Evolutionary conservation across 495 filamentous ascomycete genomes (phyloP), one percentile per base, ranked within the genome.

Genomic region (Podospora pseudopauciseta): DNA sequence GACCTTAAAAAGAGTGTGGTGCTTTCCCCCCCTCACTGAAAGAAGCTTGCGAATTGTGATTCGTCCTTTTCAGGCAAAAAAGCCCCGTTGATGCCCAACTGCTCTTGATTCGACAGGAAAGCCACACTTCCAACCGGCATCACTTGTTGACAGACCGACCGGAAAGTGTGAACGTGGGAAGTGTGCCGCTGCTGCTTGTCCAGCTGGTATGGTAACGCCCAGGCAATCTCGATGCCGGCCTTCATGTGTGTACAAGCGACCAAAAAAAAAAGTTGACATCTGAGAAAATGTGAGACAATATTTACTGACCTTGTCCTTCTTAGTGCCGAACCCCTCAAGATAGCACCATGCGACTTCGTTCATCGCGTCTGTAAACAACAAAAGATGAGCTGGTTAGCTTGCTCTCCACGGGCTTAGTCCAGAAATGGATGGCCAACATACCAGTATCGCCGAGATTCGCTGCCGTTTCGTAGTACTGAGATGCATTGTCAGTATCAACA

Each of bases 291-390:
- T 58, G 55, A 58, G 55, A 28, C 32, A 32, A 59, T 26, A 55
- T 32, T 55, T 20, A 89, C 92, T 76, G 81, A 97, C 95, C 91
- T 96, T 97, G 80, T 98, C 92, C 79, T 98, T 99, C 79, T 91
- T 93, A 67, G 91, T 91, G 27, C 95, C 95, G 79, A 96, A 97
- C 15, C 95, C 95, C 74, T 97, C 91, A 20, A 94, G 77, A 82
- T 96, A 98, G 80, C 96, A 99, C 92, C 93, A 96, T 27, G 90
- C 95, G 71, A 90, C 90, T 77, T 97, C 94, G 76, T 97, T 96
- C 93, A 97, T 97, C 59, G 94, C 96, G 83, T 99, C 95, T 86
- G 71, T 64, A 58, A 58, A 20, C 60, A 64, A 64, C 27, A 60
- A 9, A 32, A 60, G 11, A 32, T 68, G 27, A 20, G 67, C 56